Conservation (phyloP, 495 filamentous ascomycete genomes). For the Trichoderma erinaceum region DNA sequence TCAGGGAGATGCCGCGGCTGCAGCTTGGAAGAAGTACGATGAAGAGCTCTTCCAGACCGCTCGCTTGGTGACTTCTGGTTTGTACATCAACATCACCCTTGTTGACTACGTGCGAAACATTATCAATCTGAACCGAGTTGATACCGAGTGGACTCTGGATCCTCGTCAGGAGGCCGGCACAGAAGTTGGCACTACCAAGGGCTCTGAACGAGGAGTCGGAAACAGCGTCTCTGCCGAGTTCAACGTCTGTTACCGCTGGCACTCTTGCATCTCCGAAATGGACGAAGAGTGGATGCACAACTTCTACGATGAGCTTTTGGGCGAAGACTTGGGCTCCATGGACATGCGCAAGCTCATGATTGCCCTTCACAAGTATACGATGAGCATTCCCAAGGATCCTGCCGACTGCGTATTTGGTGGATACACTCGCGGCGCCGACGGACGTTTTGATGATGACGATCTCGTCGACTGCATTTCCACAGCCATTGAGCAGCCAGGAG, state of each 20-base stretch:
- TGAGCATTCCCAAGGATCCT: slow-evolving; percentile 54
- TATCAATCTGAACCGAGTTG: slow-evolving; percentile 70
- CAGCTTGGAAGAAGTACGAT: slow-evolving; percentile 68
- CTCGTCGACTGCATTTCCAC: slow-evolving; percentile 61
- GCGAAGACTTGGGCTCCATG: slow-evolving; percentile 48
- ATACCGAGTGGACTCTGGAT: slow-evolving; percentile 75
- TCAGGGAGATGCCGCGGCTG: slow-evolving; percentile 38
- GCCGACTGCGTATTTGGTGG: slow-evolving; percentile 57
- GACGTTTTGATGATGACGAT: slow-evolving; percentile 59
- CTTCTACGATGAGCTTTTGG: slow-evolving; percentile 58
- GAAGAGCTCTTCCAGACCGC: slow-evolving; percentile 82
- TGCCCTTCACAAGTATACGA: slow-evolving; percentile 56
- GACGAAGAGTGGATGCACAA: slow-evolving; percentile 72
- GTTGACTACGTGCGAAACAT: slow-evolving; percentile 82
- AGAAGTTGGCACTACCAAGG: slow-evolving; percentile 51
- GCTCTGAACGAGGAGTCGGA: slow-evolving; percentile 50
- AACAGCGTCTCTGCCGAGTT: slow-evolving; percentile 79
- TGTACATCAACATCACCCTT: slow-evolving; percentile 80
- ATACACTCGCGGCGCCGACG: slow-evolving; percentile 53
- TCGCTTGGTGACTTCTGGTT: slow-evolving; percentile 68
- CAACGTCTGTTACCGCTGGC: slow-evolving; percentile 65
- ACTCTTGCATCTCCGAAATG: slow-evolving; percentile 64
- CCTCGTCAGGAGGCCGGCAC: slow-evolving; percentile 56
- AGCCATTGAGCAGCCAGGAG: slow-evolving; percentile 58
- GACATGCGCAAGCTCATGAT: slow-evolving; percentile 50